These are phyloP conservation scores for Phanerochaete carnosa DNA, from an alignment of 768 basidiomycete species.

Conservation along the genomic window DNA sequence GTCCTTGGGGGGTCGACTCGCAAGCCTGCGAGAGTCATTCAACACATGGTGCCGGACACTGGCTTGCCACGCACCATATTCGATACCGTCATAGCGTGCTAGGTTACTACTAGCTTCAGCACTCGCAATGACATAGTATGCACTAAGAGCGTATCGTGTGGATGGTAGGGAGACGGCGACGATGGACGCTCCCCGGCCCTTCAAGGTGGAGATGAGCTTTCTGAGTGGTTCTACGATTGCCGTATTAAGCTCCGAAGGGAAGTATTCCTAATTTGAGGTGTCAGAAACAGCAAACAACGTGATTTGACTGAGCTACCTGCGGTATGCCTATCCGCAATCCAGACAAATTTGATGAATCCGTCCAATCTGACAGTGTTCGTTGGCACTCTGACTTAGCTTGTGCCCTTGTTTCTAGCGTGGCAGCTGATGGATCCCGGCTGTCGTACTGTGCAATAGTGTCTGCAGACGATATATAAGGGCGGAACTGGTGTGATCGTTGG, in stretches of 20 bases:
- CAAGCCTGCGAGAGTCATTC: constrained; percentile 36
- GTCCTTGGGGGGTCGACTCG: constrained; percentile 42
- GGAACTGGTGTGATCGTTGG: background rate
- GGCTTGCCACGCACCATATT: constrained; percentile 56
- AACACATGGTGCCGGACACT: constrained; percentile 24
- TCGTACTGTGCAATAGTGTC: constrained; percentile 48
- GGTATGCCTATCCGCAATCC: constrained; percentile 76
- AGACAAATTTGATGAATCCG: constrained; percentile 26
- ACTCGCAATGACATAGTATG: constrained; percentile 94
- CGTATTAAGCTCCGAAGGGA: constrained; percentile 61
- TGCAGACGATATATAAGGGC: constrained; percentile 10
- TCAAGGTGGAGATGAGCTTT: constrained; percentile 38
- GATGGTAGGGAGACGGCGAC: constrained; percentile 72
- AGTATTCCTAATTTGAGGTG: constrained; percentile 62
- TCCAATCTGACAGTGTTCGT: constrained; percentile 3
- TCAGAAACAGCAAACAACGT: background rate
- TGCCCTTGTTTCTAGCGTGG: constrained; percentile 35
- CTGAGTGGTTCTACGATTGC: constrained; percentile 45
- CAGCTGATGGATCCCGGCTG: constrained; percentile 71
- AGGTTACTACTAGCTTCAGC: constrained; percentile 94
- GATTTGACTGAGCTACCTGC: constrained; percentile 39
- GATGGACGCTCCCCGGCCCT: constrained; percentile 58
- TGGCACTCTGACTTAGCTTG: constrained; percentile 24
- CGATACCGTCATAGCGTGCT: constrained; percentile 84
- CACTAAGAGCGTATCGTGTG: constrained; percentile 73